phyloP scores from a whole-genome alignment of 2,329 filamentous ascomycete species.

The Sclerotinia minor region DNA sequence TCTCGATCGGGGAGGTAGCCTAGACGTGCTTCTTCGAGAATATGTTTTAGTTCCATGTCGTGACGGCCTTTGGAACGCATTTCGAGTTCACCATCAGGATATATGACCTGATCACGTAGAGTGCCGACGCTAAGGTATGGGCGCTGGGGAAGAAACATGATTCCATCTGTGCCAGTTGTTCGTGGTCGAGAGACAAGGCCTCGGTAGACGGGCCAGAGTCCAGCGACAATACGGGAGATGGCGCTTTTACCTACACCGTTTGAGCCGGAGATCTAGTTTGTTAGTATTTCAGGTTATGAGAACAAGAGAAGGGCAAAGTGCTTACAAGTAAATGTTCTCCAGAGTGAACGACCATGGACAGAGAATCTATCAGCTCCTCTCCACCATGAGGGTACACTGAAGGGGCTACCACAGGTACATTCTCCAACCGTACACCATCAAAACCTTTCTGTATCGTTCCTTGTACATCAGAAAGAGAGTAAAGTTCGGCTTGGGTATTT shows the following conservation, averaged over 20 bases:
- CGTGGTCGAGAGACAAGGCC: conserved; percentile 88
- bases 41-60: conserved; percentile 73
- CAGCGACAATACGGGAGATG: conserved; percentile 82
- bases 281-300: conserved; percentile 21
- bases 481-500: conserved; percentile 72
- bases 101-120: conserved; percentile 94
- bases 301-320: conserved; percentile 7
- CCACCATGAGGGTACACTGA: conserved; percentile 85
- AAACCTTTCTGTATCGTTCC: conserved; percentile 94
- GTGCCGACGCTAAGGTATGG: conserved; percentile 92
- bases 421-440: conserved; percentile 88
- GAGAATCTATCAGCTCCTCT: conserved; percentile 83
- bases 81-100: conserved; percentile 90
- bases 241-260: conserved; percentile 94
- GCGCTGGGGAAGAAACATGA: conserved; percentile 97
- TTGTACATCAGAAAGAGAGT: conserved; percentile 86
- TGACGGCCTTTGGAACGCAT: conserved; percentile 80
- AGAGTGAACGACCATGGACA: conserved; percentile 84
- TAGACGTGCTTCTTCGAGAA: conserved; percentile 80
- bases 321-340: conserved; percentile 82
- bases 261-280: conserved; percentile 74
- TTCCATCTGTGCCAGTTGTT: conserved; percentile 77
- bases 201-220: conserved; percentile 94
- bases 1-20: conserved; percentile 90
- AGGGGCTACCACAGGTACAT: conserved; percentile 90